A percentile compares a stretch with the other conserved stretches of the same genome.
Evolutionary conservation across 2,329 filamentous ascomycete genomes (phyloP).

Genomic region (Fusarium algeriense): DNA sequence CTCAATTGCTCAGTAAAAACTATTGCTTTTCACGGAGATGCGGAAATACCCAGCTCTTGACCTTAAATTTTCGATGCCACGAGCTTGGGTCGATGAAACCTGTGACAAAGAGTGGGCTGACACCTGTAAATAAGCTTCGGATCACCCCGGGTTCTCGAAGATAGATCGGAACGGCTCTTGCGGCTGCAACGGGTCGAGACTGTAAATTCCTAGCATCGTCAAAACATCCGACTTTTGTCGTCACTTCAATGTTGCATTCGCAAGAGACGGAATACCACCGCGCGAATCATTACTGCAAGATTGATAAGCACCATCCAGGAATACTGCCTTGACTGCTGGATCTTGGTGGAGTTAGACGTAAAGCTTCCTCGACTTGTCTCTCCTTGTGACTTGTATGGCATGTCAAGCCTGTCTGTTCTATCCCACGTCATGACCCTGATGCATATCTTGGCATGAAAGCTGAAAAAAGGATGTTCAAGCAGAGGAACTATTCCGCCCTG

Average conservation of each 20-base stretch:
- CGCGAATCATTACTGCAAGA: constrained; percentile 30
- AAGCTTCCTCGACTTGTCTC: constrained; percentile 9
- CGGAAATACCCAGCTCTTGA: constrained; percentile 41
- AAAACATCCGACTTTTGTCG: constrained; percentile 2
- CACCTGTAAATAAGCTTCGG: constrained; percentile 31
- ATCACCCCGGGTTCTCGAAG: constrained; percentile 40
- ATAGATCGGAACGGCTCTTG: constrained; percentile 39
- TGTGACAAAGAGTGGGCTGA: constrained; percentile 48
- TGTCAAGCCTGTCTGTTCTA: background rate
- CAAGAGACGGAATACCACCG: background rate
- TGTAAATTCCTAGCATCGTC: background rate
- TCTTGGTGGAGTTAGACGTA: constrained; percentile 8
- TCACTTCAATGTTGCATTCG: background rate
- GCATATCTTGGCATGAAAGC: constrained; percentile 2
- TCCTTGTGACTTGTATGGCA: background rate
- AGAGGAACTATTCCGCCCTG: constrained; percentile 19
- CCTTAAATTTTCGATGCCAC: constrained; percentile 29
- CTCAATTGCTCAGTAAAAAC: background rate
- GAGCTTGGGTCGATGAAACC: constrained; percentile 25
- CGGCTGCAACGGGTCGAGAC: constrained; percentile 26
- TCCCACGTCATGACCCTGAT: background rate
- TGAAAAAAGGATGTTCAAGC: background rate
- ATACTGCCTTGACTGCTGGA: constrained; percentile 15
- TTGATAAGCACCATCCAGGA: constrained; percentile 38
- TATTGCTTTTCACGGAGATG: constrained; percentile 40